These are phyloP conservation scores for Aegle marmelos DNA, from an alignment of 345 rosid genomes.

Conservation along the genomic window DNA sequence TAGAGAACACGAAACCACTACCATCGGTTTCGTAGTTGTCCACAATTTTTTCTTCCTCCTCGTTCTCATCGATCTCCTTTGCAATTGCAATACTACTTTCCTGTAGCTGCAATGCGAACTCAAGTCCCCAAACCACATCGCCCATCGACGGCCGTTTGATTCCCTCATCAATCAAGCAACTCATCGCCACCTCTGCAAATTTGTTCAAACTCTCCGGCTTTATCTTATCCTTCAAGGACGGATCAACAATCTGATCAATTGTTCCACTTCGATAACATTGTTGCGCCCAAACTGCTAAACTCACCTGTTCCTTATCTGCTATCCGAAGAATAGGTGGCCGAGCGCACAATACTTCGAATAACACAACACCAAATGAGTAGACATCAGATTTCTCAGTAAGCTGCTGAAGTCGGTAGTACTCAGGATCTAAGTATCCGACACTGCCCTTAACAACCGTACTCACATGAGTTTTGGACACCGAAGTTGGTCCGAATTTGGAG, in stretches of 20 bases:
- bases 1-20: not conserved
- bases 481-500: slow-evolving; percentile 38
- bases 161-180: slow-evolving; percentile 2
- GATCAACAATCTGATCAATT: slow-evolving; percentile 40
- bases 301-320: slow-evolving; percentile 26
- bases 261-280: slow-evolving; percentile 21
- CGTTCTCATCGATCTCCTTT: not conserved
- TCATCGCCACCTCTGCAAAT: slow-evolving; percentile 36
- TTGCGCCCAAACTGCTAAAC: slow-evolving; percentile 42
- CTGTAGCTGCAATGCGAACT: slow-evolving; percentile 27
- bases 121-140: slow-evolving; percentile 24
- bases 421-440: slow-evolving; percentile 60
- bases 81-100: not conserved
- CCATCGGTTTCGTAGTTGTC: not conserved
- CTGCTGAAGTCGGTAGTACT: slow-evolving; percentile 47
- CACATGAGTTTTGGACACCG: slow-evolving; percentile 37
- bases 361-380: slow-evolving; percentile 64
- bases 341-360: slow-evolving; percentile 54
- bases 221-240: slow-evolving; percentile 28
- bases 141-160: slow-evolving; percentile 19
- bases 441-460: slow-evolving; percentile 55
- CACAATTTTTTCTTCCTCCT: not conserved
- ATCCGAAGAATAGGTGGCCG: slow-evolving; percentile 31
- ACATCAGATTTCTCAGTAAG: slow-evolving; percentile 69
- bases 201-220: slow-evolving; percentile 35